Evolutionary conservation across 306 rosid species (phyloP).

Genomic region (Quercus mongolica): DNA sequence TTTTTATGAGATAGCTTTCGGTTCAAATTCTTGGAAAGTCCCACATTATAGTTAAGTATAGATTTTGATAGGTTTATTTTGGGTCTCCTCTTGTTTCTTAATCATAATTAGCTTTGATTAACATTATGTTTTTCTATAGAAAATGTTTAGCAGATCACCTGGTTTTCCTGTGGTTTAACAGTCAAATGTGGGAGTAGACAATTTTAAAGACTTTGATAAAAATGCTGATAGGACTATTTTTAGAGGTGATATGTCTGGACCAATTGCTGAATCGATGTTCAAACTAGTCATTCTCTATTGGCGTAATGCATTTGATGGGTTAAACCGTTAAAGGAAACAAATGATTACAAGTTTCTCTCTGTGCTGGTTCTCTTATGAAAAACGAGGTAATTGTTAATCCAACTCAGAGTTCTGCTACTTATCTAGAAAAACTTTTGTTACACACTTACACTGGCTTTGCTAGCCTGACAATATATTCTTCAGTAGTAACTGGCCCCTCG

Average conservation of each 20-base stretch:
- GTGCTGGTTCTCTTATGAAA: conserved; percentile 91
- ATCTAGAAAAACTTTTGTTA: background rate
- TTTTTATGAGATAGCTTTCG: too few relatives aligned
- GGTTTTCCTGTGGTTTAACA: conserved; percentile 29
- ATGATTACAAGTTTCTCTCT: conserved; percentile 67
- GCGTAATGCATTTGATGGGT: conserved; percentile 75
- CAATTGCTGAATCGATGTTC: conserved; percentile 83
- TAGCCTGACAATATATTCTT: background rate
- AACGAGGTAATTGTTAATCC: conserved; percentile 55
- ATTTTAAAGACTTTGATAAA: conserved; percentile 33
- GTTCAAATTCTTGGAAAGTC: too few relatives aligned
- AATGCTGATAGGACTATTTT: conserved; percentile 47
- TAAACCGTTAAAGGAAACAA: conserved; percentile 60
- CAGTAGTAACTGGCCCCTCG: background rate
- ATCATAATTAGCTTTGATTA: conserved; percentile 5
- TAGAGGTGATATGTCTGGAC: conserved; percentile 82
- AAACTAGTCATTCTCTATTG: conserved; percentile 76
- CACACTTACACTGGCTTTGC: background rate
- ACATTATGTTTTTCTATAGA: conserved; percentile 2
- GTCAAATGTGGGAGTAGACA: conserved; percentile 36
- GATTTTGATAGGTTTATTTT: background rate
- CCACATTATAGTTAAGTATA: background rate
- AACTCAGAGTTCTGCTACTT: background rate
- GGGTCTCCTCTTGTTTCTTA: conserved; percentile 2
- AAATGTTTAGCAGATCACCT: conserved; percentile 10